Evolutionary conservation across 2,329 filamentous ascomycete species (phyloP).

Genomic region (Paradendryphiella salina): DNA sequence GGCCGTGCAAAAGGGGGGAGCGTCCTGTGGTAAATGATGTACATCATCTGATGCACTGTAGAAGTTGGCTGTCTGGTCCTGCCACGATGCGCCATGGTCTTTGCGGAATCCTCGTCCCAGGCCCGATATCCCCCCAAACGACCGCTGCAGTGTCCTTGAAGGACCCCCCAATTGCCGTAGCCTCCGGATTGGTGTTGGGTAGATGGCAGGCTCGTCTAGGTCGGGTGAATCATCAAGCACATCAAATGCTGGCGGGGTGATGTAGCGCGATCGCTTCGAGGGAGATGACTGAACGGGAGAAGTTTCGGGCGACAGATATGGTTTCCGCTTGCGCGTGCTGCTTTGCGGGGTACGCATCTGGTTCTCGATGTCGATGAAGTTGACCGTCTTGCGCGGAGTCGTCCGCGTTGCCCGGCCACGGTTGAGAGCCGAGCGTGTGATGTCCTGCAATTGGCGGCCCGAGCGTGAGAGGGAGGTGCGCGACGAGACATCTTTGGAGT

Average conservation of each 20-base stretch:
- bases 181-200: constrained; percentile 44
- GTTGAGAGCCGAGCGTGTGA: constrained; percentile 53
- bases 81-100: constrained; percentile 58
- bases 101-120: constrained; percentile 46
- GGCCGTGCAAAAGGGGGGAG: constrained; percentile 67
- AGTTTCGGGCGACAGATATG: constrained; percentile 48
- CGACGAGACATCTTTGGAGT: constrained; percentile 39
- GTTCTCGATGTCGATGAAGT: constrained; percentile 44
- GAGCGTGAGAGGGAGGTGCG: constrained; percentile 43
- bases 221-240: constrained; percentile 39
- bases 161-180: constrained; percentile 41
- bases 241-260: constrained; percentile 36
- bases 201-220: constrained; percentile 30
- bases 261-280: constrained; percentile 41
- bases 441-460: constrained; percentile 54
- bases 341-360: constrained; percentile 39
- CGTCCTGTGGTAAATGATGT: constrained; percentile 54
- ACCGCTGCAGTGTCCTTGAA: constrained; percentile 50
- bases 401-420: constrained; percentile 36
- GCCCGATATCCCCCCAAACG: constrained; percentile 51
- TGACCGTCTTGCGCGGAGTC: constrained; percentile 47
- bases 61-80: constrained; percentile 62
- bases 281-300: constrained; percentile 51
- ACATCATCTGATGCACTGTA: constrained; percentile 60
- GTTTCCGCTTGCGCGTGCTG: constrained; percentile 44